Evolutionary conservation across 331 rosid species (phyloP).

Genomic region (Pyrus hybrid): DNA sequence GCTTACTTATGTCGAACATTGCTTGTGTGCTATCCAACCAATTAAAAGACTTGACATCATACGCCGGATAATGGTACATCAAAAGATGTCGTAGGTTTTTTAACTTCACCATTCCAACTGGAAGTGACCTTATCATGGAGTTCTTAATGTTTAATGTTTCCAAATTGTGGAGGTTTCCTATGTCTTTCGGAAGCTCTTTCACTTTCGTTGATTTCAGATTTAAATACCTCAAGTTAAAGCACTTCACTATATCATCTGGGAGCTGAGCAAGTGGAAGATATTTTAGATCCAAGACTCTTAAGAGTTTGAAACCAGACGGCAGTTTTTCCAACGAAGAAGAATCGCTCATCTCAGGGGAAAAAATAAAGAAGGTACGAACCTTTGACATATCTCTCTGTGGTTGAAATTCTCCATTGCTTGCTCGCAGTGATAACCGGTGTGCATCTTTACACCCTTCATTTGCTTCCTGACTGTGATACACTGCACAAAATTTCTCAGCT

Average conservation of each 20-base stretch:
- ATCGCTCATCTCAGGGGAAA: background rate
- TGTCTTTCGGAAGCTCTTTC: background rate
- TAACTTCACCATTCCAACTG: background rate
- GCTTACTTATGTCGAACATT: background rate
- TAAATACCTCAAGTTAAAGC: background rate
- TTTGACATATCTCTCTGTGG: background rate
- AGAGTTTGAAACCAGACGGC: background rate
- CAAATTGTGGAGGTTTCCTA: background rate
- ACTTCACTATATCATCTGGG: background rate
- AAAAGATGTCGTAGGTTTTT: background rate
- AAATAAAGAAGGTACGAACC: conserved; percentile 1
- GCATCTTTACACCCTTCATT: background rate
- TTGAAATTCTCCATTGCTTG: background rate
- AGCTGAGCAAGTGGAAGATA: background rate
- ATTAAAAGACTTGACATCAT: background rate
- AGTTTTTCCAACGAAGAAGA: background rate
- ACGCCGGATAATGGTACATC: background rate
- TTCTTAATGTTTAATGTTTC: background rate
- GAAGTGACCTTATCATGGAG: background rate
- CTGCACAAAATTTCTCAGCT: conserved; percentile 2
- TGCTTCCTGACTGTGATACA: background rate
- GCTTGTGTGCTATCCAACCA: background rate
- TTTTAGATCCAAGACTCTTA: background rate
- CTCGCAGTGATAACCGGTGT: background rate
- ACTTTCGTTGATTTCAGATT: background rate